Evolutionary conservation across 805 yeast species (phyloP).

Genomic region (Lachancea dasiensis): DNA sequence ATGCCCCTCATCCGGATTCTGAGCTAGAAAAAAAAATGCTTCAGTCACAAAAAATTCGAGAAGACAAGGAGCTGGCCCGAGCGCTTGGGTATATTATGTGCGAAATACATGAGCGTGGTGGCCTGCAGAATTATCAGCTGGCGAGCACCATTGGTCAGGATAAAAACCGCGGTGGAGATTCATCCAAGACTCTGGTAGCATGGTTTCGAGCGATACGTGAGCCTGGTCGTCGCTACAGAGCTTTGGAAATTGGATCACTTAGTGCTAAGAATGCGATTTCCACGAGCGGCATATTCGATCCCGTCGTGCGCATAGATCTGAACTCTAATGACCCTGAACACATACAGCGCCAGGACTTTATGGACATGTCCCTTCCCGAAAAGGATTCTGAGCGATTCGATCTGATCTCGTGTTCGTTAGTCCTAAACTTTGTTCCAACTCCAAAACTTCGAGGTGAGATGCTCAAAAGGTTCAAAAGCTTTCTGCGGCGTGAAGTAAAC

Average conservation of each 20-base stretch:
- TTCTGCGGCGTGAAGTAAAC: slow-evolving; percentile 37
- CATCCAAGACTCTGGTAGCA: slow-evolving; percentile 71
- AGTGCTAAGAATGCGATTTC: slow-evolving; percentile 64
- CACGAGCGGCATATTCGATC: slow-evolving; percentile 45
- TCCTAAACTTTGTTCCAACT: slow-evolving; percentile 80
- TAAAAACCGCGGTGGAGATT: slow-evolving; percentile 78
- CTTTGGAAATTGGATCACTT: slow-evolving; percentile 82
- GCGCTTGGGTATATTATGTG: slow-evolving; percentile 51
- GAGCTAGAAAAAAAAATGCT: slow-evolving; percentile 14
- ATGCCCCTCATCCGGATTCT: slow-evolving; percentile 8
- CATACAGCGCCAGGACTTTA: slow-evolving; percentile 75
- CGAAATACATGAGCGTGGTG: slow-evolving; percentile 64
- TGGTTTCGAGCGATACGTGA: slow-evolving; percentile 38
- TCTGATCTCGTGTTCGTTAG: slow-evolving; percentile 76
- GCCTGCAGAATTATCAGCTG: slow-evolving; percentile 68
- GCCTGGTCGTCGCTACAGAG: slow-evolving; percentile 23
- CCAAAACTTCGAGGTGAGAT: slow-evolving; percentile 68
- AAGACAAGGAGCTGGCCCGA: slow-evolving; percentile 17
- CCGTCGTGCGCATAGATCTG: slow-evolving; percentile 64
- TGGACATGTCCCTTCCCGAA: slow-evolving; percentile 62
- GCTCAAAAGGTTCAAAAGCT: slow-evolving; percentile 54
- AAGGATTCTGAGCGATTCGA: slow-evolving; percentile 45
- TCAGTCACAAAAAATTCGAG: slow-evolving; percentile 11
- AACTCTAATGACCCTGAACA: slow-evolving; percentile 65
- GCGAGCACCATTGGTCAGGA: slow-evolving; percentile 88